Percentiles rank a stretch among this genome's conserved stretches.
Evolutionary conservation across 1,139 yeast species (phyloP).

Genomic region (Kodamaea plutei): DNA sequence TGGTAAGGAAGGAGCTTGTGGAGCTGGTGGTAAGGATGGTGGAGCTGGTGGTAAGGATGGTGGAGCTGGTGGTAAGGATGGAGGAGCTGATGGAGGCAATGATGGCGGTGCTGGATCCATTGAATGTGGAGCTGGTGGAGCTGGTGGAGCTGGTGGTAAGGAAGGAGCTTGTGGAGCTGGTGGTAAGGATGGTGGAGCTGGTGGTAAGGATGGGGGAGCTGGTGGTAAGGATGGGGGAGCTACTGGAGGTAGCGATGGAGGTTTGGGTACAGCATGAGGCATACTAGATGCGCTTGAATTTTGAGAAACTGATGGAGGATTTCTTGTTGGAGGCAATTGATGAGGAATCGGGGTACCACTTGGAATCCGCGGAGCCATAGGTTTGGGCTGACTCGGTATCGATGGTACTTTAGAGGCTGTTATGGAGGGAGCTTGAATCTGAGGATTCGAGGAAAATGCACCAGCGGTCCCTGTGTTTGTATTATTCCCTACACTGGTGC

Average conservation of each 20-base stretch:
- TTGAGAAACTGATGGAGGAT: no score
- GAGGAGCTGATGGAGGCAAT: slow-evolving; percentile 10
- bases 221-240: slow-evolving; percentile 3
- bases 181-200: slow-evolving; percentile 9
- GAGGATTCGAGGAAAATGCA: not conserved
- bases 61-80: slow-evolving; percentile 9
- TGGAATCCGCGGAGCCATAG: no score
- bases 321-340: no score
- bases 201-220: slow-evolving; percentile 4
- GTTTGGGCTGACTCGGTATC: slow-evolving; percentile 1
- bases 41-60: slow-evolving; percentile 9
- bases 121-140: slow-evolving; percentile 10
- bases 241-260: slow-evolving; percentile 4
- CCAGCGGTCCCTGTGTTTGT: slow-evolving; percentile 5
- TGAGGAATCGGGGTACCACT: no score
- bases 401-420: not conserved
- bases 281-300: no score
- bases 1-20: slow-evolving; percentile 16
- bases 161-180: slow-evolving; percentile 4
- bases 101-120: slow-evolving; percentile 11
- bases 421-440: not conserved
- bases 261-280: no score
- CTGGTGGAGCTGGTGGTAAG: slow-evolving; percentile 8
- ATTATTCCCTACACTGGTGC: slow-evolving; percentile 15
- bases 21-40: slow-evolving; percentile 10